These are phyloP conservation scores for Sporisorium iseilematis-ciliati DNA, from an alignment of 1,284 basidiomycete species.

Conservation along the genomic window DNA sequence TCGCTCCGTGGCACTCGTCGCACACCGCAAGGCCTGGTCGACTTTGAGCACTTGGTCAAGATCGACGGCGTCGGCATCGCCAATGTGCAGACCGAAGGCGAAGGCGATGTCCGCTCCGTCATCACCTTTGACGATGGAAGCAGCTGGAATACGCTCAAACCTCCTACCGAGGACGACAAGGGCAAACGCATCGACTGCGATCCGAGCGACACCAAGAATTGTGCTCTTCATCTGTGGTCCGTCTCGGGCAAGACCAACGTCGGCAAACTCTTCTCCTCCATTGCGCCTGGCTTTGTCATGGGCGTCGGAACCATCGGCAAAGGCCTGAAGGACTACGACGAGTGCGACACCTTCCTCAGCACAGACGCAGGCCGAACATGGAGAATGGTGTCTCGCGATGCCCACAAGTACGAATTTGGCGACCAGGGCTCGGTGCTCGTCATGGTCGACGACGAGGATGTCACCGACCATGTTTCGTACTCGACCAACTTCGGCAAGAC, in stretches of 20 bases:
- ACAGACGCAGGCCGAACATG: slow-evolving; percentile 89
- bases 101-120: slow-evolving; percentile 79
- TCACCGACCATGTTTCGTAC: slow-evolving; percentile 81
- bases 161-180: slow-evolving; percentile 77
- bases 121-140: slow-evolving; percentile 95
- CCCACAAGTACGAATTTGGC: slow-evolving; percentile 96
- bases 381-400: slow-evolving; percentile 81
- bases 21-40: slow-evolving; percentile 87
- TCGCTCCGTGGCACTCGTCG: slow-evolving; percentile 90
- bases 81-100: slow-evolving; percentile 79
- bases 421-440: slow-evolving; percentile 87
- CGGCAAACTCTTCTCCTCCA: slow-evolving; percentile 91
- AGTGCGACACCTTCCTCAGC: slow-evolving; percentile 93
- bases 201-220: slow-evolving; percentile 74
- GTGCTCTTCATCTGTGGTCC: slow-evolving; percentile 90
- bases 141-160: slow-evolving; percentile 79
- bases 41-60: slow-evolving; percentile 90
- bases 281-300: slow-evolving; percentile 93
- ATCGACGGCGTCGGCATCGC: slow-evolving; percentile 94
- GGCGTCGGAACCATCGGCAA: slow-evolving; percentile 89
- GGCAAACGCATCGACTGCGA: slow-evolving; percentile 78
- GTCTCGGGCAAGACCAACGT: slow-evolving; percentile 91
- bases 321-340: slow-evolving; percentile 80
- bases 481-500: slow-evolving; percentile 85
- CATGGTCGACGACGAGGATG: slow-evolving; percentile 86